These are phyloP conservation scores for Neonectria coccinea DNA, from an alignment of 2,329 filamentous ascomycete genomes.

Conservation along the genomic window DNA sequence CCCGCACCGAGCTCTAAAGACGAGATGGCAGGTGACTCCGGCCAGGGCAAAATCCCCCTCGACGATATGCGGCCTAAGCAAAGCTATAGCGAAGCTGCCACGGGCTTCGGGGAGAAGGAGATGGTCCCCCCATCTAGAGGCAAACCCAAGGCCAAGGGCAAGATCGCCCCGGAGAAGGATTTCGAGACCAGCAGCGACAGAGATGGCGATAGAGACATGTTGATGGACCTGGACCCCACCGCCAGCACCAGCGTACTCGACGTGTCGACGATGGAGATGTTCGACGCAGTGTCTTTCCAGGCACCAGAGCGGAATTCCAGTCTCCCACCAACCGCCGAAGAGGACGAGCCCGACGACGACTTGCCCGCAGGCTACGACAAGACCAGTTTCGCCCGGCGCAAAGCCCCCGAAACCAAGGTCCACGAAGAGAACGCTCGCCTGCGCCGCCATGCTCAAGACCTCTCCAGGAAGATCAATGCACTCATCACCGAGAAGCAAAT, in stretches of 20 bases:
- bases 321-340: conserved; percentile 28
- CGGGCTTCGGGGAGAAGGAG: conserved; percentile 28
- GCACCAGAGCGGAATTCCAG: conserved; percentile 13
- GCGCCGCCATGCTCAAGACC: conserved; percentile 37
- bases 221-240: conserved; percentile 30
- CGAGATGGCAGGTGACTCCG: conserved; percentile 32
- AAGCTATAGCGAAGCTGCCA: conserved; percentile 28
- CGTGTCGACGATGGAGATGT: conserved; percentile 28
- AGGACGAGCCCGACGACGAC: conserved; percentile 37
- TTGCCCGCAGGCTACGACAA: conserved; percentile 32
- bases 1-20: not conserved
- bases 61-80: conserved; percentile 33
- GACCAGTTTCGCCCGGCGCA: conserved; percentile 23
- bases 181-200: conserved; percentile 8
- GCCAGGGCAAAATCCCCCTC: conserved; percentile 26
- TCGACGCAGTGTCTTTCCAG: conserved; percentile 32
- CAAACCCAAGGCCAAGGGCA: conserved; percentile 19
- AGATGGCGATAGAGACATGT: conserved; percentile 21
- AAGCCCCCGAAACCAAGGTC: conserved; percentile 20
- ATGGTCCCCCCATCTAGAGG: conserved; percentile 10
- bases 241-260: conserved; percentile 21
- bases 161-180: conserved; percentile 17
- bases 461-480: conserved; percentile 33
- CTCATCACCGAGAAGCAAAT: conserved; percentile 45
- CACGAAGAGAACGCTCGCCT: conserved; percentile 34